Evolutionary conservation across 2,329 filamentous ascomycete genomes (phyloP).

Genomic region (Colletotrichum karsti): DNA sequence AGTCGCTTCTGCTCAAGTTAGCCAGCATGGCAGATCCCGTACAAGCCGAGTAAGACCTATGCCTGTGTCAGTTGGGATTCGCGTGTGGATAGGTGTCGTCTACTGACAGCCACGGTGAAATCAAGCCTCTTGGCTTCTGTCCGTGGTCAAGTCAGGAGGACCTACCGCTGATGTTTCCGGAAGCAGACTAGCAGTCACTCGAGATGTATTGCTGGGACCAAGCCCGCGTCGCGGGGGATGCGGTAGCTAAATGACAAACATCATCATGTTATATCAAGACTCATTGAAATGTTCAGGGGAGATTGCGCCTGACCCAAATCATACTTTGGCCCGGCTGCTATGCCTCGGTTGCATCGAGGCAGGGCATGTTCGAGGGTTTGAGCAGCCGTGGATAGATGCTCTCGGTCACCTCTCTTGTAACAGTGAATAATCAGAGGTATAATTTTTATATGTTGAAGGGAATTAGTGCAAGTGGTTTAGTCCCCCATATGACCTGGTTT

Average conservation of each 20-base stretch:
- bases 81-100: too few species aligned
- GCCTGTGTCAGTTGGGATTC: background rate
- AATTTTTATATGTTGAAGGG: background rate
- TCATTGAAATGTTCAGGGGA: background rate
- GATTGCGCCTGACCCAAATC: background rate
- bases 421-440: too few species aligned
- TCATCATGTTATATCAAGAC: accelerated
- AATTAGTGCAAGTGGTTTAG: background rate
- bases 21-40: slow-evolving; percentile 4
- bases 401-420: background rate
- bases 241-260: background rate
- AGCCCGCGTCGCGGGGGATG: background rate
- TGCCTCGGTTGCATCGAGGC: background rate
- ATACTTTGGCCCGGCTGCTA: background rate
- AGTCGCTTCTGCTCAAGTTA: background rate
- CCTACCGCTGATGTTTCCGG: too few species aligned
- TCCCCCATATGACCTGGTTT: background rate
- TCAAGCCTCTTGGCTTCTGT: too few species aligned
- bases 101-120: background rate
- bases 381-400: background rate
- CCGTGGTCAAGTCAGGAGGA: too few species aligned
- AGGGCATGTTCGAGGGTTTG: background rate
- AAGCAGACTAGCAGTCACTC: too few species aligned
- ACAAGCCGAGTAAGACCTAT: slow-evolving; percentile 1
- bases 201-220: too few species aligned